Base-by-base conservation (phyloP, 2,329 filamentous ascomycete genomes). In the Colletotrichum costaricense region DNA sequence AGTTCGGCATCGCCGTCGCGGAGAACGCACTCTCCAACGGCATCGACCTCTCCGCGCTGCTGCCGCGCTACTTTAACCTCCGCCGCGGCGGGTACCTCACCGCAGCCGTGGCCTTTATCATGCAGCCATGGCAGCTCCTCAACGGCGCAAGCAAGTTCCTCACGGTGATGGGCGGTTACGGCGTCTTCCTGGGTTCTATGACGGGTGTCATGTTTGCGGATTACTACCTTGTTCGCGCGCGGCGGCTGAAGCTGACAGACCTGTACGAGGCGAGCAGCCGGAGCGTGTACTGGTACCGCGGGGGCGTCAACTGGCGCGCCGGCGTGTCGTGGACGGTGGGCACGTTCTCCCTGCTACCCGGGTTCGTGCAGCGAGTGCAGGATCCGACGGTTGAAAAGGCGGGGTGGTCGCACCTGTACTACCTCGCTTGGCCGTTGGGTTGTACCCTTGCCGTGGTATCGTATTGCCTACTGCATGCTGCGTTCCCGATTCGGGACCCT, bases 191-290 rank as follows among this genome's bases (percentile, higher is more conserved):
- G 11, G 81, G 81, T 3, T 81, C 81, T 2, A 77, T 83, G 63
- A 82, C 81, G 14, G 81, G 81, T 7, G 77, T 83, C 24, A 82
- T 83, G 81, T 79, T 82, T 49, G 73, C 77, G 12, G 81, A 83
- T 73, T 81, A 79, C 78, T 79, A 80, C 76, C 49, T 83, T 52
- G 62, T 84, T 4, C 80, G 81, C 30, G 79, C 77, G 24, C 77
- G 79, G 12, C 79, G 77, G 30, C 76, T 83, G 26, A 82, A 82
- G 59, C 78, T 84, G 6, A 82, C 79, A n/a, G 79, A 83, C 56
- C 76, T 84, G 3, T 84, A 81, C 58, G 72, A 72, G 5, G 65
- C 69, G 9, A 74, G 71, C 1, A 6, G 63, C 4, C 4, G 54
- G 12, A 77, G 76, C 42, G 68, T 78, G 4, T 79, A 78, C 64